Evolutionary conservation across 768 basidiomycete genomes (phyloP), one percentile per base, ranked within the genome.

Genomic region (Neoboletus magnificus): DNA sequence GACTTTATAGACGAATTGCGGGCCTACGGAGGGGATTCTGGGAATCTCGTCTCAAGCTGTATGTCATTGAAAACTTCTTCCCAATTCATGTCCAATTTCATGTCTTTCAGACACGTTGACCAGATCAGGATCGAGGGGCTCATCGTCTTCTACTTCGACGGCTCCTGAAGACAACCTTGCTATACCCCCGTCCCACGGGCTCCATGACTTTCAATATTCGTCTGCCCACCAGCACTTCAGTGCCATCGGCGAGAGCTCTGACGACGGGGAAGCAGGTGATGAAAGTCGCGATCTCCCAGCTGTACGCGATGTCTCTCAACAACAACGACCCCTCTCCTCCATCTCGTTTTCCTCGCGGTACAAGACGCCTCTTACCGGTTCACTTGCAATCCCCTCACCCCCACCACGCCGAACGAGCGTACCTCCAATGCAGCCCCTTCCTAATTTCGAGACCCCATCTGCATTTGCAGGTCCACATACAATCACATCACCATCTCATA

Each of bases 1-100:
- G 82, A 86, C 62, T 78, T 92, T 35, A 84, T 91, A 13, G 77
- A 83, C 57, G 92, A 94, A 72, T 71, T 94, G 22, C 87, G 87
- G 60, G 83, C 88, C 15, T 92, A 84, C 63, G 80, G 80, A n/a
- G 83, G 83, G 30, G 85, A 87, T 66, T 80, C 85, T 20, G 74
- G 78, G 22, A 82, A 85, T 62, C 74, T 88, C 29, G 78, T 85
- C 30, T 74, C 83, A 63, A 89, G 86, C 59, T 81, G 91, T 92
- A 65, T 39, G 78, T 60, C 15, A 47, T 40, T 37, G 25, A 18
- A 18, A 35, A 36, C 40, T 11, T 49, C 18, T 25, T 23, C 22
- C 35, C 20, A 1, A 41, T 39, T 12, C 9, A 5, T n/a, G 39
- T 46, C 20, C 35, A 55, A 64, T 46, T 16, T 50, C 27, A 25